A percentile compares a stretch with the other conserved stretches of the same genome.
Evolutionary conservation across 2,329 filamentous ascomycete genomes (phyloP).

Genomic region (Onygenales sp.): DNA sequence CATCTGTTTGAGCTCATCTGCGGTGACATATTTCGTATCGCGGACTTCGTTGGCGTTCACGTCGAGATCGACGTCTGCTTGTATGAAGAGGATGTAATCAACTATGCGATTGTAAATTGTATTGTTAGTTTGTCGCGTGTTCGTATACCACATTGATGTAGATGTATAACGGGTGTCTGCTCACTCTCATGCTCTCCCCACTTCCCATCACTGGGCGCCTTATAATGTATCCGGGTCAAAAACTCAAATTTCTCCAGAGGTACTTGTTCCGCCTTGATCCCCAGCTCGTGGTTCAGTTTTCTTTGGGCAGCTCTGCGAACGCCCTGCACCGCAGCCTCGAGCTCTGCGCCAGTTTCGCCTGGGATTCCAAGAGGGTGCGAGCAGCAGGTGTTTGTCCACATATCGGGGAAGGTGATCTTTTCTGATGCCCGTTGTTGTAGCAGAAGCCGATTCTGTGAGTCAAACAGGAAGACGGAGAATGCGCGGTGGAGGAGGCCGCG

Average conservation of each 20-base stretch:
- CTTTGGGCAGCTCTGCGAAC: conserved; percentile 87
- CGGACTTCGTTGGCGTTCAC: conserved; percentile 82
- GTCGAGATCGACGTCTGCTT: conserved; percentile 79
- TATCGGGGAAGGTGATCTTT: conserved; percentile 98
- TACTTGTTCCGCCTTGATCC: conserved; percentile 81
- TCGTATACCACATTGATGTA: not conserved
- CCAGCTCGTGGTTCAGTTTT: conserved; percentile 90
- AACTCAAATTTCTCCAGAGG: conserved; percentile 87
- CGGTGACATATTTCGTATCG: conserved; percentile 73
- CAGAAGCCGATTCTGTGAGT: conserved; percentile 82
- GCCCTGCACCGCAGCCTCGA: conserved; percentile 70
- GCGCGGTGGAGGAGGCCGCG: conserved; percentile 91
- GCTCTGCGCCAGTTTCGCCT: conserved; percentile 75
- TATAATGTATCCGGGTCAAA: conserved; percentile 95
- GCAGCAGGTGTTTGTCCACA: conserved; percentile 99
- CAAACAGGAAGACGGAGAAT: conserved; percentile 97
- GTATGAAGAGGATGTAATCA: conserved; percentile 98
- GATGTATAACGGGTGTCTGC: conserved; percentile 24
- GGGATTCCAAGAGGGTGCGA: conserved; percentile 91
- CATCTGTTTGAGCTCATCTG: conserved; percentile 72
- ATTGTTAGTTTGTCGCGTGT: not conserved
- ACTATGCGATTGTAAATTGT: conserved; percentile 43
- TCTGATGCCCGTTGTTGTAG: conserved; percentile 91
- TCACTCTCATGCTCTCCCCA: conserved; percentile 98
- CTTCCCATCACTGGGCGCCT: conserved; percentile 90